Conservation (phyloP, 345 rosid species). For the Brassica nigra region DNA sequence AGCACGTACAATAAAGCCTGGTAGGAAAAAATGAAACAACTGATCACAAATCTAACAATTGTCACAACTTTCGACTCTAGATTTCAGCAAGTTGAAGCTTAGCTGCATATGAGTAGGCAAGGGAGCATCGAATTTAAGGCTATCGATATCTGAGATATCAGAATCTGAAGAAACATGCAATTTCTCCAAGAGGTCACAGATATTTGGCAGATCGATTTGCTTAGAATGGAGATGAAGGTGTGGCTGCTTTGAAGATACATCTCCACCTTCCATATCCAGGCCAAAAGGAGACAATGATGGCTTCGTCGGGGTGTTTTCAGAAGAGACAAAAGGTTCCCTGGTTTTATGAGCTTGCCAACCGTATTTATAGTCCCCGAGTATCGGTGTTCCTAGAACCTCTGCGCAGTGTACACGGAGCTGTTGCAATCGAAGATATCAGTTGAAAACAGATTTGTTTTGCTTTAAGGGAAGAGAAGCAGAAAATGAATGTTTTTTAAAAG, state of each 20-base stretch:
- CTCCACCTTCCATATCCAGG: conserved; percentile 70
- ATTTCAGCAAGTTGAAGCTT: conserved; percentile 63
- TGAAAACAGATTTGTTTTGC: too few species aligned
- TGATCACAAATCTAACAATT: conserved; percentile 4
- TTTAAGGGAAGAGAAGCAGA: not conserved
- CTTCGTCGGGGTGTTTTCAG: conserved; percentile 19
- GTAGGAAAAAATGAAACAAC: not conserved
- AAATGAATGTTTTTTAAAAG: conserved; percentile 4
- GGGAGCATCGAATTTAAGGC: conserved; percentile 68
- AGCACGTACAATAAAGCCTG: not conserved
- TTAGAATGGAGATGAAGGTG: conserved; percentile 89
- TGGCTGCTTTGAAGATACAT: conserved; percentile 64
- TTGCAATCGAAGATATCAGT: conserved; percentile 12
- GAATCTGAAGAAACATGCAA: conserved; percentile 44
- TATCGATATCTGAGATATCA: conserved; percentile 52
- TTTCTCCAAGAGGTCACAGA: conserved; percentile 57
- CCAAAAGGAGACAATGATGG: conserved; percentile 57
- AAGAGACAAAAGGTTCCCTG: conserved; percentile 31
- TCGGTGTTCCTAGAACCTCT: conserved; percentile 86
- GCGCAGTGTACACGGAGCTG: conserved; percentile 98
- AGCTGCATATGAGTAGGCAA: conserved; percentile 84
- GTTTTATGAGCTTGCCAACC: conserved; percentile 84
- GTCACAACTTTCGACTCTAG: conserved; percentile 33
- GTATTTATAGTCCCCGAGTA: conserved; percentile 90
- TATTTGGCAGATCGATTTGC: conserved; percentile 70